phyloP scores from a whole-genome alignment of 2,329 filamentous ascomycete genomes.

The Aspergillus piperis region DNA sequence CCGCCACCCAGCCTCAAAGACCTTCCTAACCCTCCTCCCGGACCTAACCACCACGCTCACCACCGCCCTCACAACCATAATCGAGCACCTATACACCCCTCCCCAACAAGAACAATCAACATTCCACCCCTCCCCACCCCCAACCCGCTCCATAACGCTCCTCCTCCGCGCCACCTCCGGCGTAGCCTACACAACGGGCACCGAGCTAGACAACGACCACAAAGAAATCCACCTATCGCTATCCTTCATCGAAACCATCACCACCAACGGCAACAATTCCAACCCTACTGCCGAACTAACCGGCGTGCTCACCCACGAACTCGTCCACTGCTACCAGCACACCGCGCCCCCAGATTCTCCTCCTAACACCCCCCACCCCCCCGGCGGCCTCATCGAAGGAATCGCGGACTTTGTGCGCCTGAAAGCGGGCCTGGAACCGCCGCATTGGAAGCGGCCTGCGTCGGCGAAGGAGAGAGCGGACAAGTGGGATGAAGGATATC shows the following conservation, averaged over 20 bases:
- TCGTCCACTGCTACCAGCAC: conserved; percentile 93
- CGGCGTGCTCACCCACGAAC: conserved; percentile 86
- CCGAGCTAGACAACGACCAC: conserved; percentile 77
- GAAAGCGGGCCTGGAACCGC: conserved; percentile 69
- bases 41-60: conserved; percentile 61
- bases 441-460: conserved; percentile 72
- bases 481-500: conserved; percentile 86
- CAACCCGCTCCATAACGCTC: conserved; percentile 83
- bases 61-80: conserved; percentile 66
- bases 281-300: conserved; percentile 62
- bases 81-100: conserved; percentile 67
- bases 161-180: conserved; percentile 77
- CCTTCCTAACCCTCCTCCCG: conserved; percentile 68
- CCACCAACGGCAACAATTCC: conserved; percentile 23
- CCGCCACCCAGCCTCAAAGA: conserved; percentile 43
- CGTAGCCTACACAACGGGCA: conserved; percentile 85
- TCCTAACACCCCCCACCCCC: conserved; percentile 38
- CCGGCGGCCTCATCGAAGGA: conserved; percentile 82
- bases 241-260: conserved; percentile 62
- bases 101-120: conserved; percentile 8
- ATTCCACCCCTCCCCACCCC: conserved; percentile 49
- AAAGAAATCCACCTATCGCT: conserved; percentile 92
- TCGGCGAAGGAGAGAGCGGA: conserved; percentile 51
- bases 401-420: conserved; percentile 92
- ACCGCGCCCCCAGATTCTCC: conserved; percentile 54